Conservation (phyloP, 805 yeast species). For the Wickerhamiella vanderwaltii region DNA sequence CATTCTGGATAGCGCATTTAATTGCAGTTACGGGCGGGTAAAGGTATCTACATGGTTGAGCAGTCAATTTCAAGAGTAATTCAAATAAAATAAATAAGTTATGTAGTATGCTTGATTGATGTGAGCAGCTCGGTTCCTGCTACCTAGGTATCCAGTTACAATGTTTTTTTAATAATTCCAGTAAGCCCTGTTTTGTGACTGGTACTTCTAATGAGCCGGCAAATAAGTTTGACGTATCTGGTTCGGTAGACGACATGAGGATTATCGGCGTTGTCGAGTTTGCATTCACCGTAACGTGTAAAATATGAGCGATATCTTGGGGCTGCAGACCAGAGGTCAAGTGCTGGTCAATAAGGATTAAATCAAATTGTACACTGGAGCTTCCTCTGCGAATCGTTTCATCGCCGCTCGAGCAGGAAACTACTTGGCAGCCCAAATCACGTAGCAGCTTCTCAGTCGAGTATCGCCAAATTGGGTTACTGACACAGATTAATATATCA, state of each 20-base stretch:
- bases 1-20: too few species aligned
- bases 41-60: too few species aligned
- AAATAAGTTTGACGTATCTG: constrained; percentile 33
- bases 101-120: too few species aligned
- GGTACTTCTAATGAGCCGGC: constrained; percentile 71
- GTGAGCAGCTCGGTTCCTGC: too few species aligned
- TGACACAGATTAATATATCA: constrained; percentile 69
- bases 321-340: constrained; percentile 34
- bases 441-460: constrained; percentile 52
- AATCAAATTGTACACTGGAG: constrained; percentile 70
- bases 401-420: constrained; percentile 64
- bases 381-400: constrained; percentile 73
- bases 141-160: constrained; percentile 24
- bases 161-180: constrained; percentile 24
- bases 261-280: constrained; percentile 68
- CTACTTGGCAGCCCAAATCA: constrained; percentile 65
- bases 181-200: constrained; percentile 29
- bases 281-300: constrained; percentile 65
- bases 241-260: constrained; percentile 38
- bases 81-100: too few species aligned
- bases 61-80: too few species aligned
- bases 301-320: constrained; percentile 62
- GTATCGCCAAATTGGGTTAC: constrained; percentile 70
- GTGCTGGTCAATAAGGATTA: constrained; percentile 64
- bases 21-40: too few species aligned